A percentile compares a stretch with the other conserved stretches of the same genome.
These are phyloP conservation scores for Blastobotrys parvus DNA, from an alignment of 805 yeast species.

Conservation along the genomic window DNA sequence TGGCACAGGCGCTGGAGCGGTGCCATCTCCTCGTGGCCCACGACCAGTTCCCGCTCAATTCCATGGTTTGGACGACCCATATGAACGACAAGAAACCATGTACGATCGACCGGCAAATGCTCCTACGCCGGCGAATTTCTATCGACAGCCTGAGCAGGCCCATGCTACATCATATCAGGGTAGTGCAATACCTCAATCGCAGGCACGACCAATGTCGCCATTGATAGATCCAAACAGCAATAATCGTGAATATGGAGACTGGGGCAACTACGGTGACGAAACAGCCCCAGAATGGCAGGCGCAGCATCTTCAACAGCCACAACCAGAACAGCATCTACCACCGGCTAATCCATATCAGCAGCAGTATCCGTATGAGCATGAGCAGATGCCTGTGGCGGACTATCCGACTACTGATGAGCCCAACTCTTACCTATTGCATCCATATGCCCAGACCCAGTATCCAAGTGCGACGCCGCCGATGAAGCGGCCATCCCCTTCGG, in stretches of 20 bases:
- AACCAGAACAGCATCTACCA: background rate
- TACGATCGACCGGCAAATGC: background rate
- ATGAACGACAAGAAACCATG: background rate
- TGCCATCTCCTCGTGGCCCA: background rate
- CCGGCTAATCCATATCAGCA: background rate
- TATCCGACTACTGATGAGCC: slow-evolving; percentile 1
- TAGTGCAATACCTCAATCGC: background rate
- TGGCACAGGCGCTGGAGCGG: background rate
- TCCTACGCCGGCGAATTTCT: background rate
- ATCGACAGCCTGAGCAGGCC: background rate
- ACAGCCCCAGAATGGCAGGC: background rate
- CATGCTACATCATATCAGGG: background rate
- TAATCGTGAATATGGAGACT: background rate
- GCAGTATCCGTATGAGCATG: background rate
- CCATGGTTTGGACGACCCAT: background rate
- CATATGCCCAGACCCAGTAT: background rate
- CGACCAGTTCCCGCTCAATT: background rate
- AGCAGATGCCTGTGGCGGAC: background rate
- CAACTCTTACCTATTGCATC: background rate
- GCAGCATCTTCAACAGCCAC: background rate
- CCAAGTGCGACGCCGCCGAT: background rate
- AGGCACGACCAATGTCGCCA: background rate
- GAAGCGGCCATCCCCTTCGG: background rate
- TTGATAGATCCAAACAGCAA: background rate
- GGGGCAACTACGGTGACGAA: background rate